These are phyloP conservation scores for Colletotrichum filicis DNA, from an alignment of 2,329 filamentous ascomycete genomes.

Conservation along the genomic window DNA sequence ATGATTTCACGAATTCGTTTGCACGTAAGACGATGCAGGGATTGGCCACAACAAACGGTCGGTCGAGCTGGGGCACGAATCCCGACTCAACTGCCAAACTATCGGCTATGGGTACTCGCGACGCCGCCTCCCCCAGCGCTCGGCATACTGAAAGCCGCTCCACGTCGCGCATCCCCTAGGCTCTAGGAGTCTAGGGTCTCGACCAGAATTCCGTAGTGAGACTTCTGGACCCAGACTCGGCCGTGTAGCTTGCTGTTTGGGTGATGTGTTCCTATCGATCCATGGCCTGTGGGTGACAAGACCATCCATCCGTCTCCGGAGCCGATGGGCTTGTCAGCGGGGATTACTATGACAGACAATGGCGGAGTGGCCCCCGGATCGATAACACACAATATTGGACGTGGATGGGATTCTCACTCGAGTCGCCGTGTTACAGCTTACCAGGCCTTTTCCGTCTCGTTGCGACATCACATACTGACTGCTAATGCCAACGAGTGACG, in stretches of 20 bases:
- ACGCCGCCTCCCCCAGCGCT: slow-evolving; percentile 11
- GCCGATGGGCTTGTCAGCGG: neutral
- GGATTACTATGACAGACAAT: neutral
- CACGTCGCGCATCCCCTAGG: neutral
- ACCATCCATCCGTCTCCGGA: slow-evolving; percentile 15
- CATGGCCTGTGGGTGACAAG: neutral
- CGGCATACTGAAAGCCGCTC: slow-evolving; percentile 19
- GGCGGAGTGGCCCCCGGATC: neutral
- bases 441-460: neutral
- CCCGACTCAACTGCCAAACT: slow-evolving; percentile 17
- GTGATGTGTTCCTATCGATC: neutral
- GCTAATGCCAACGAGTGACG: neutral
- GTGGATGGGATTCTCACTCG: neutral
- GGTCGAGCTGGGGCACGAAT: slow-evolving; percentile 19
- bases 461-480: neutral
- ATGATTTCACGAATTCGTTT: neutral
- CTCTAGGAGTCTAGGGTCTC: neutral
- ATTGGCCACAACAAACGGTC: slow-evolving; percentile 4
- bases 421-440: neutral
- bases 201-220: neutral
- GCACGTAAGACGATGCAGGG: slow-evolving; percentile 12
- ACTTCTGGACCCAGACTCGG: neutral
- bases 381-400: neutral
- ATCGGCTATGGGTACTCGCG: slow-evolving; percentile 19
- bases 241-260: neutral